Conservation (phyloP, 2,329 filamentous ascomycete species). For the Fusarium sp. region DNA sequence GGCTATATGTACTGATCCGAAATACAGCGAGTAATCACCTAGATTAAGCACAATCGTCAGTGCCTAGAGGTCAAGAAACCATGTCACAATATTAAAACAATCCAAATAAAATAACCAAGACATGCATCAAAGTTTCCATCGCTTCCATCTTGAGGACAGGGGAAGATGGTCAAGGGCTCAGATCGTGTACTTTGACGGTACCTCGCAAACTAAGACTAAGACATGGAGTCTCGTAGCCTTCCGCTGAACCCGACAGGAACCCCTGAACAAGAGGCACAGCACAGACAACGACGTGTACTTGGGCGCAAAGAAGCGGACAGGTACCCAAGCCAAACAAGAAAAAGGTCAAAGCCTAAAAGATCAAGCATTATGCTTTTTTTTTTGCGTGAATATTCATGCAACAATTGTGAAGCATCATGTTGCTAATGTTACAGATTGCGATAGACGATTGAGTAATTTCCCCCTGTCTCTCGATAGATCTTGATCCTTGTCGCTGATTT, state of each 20-base stretch:
- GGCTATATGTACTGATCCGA: not conserved
- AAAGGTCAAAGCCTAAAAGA: conserved; percentile 4
- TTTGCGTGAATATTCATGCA: conserved; percentile 8
- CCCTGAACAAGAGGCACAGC: conserved; percentile 36
- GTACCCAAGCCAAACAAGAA: not conserved
- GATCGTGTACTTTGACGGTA: conserved; percentile 31
- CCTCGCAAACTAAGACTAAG: conserved; percentile 22
- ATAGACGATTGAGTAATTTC: conserved; percentile 34
- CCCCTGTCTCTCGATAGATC: conserved; percentile 23
- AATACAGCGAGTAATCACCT: not conserved
- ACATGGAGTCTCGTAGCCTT: conserved; percentile 15
- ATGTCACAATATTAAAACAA: conserved; percentile 5
- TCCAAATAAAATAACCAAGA: conserved; percentile 21
- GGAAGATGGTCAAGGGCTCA: conserved; percentile 16
- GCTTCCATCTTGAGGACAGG: conserved; percentile 16
- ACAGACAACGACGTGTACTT: conserved; percentile 22
- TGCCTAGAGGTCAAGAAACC: not conserved
- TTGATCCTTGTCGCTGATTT: conserved; percentile 32
- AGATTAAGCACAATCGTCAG: not conserved
- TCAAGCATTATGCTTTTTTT: not conserved
- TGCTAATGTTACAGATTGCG: conserved; percentile 30
- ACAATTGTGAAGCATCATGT: conserved; percentile 1
- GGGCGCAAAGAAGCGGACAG: conserved; percentile 4
- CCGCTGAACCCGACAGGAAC: conserved; percentile 37
- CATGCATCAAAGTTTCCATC: conserved; percentile 36